Conservation (phyloP, 148 eudicot genomes). For the Camellia sinensis region DNA sequence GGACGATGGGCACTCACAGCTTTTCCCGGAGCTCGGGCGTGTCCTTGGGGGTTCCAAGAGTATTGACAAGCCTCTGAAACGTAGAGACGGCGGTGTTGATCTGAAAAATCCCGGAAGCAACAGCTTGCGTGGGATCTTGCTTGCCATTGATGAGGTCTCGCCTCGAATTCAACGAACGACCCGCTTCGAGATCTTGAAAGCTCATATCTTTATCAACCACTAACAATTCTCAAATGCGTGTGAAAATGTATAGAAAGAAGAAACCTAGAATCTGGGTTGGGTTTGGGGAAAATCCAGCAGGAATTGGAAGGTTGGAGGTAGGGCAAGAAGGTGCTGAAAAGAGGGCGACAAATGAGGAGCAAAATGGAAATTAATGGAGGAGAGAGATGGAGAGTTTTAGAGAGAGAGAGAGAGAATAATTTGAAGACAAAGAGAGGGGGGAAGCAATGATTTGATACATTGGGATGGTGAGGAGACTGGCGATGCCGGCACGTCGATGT, state of each 20-base stretch:
- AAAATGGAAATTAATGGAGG: background rate
- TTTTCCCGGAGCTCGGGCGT: conserved; percentile 82
- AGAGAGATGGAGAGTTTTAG: background rate
- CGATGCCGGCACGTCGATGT: too few species aligned
- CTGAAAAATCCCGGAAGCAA: conserved; percentile 75
- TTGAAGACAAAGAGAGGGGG: background rate
- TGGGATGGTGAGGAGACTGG: too few species aligned
- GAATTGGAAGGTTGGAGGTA: background rate
- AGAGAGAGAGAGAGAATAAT: too few species aligned
- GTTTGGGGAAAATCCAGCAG: background rate
- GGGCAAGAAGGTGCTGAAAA: conserved; percentile 6
- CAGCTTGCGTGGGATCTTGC: conserved; percentile 63
- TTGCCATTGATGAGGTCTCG: conserved; percentile 41
- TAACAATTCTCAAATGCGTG: background rate
- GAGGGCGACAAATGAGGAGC: conserved; percentile 11
- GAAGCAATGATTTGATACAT: background rate
- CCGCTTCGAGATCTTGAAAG: conserved; percentile 79
- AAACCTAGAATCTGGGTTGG: background rate
- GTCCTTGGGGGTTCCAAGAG: conserved; percentile 92
- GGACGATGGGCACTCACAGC: conserved; percentile 39
- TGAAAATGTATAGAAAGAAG: background rate
- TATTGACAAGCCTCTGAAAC: conserved; percentile 77
- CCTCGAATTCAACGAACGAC: conserved; percentile 45
- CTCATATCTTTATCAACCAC: background rate
- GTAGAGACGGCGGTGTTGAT: conserved; percentile 81